Conservation (phyloP, 306 rosid species). For the Vigna reflexopilosa region DNA sequence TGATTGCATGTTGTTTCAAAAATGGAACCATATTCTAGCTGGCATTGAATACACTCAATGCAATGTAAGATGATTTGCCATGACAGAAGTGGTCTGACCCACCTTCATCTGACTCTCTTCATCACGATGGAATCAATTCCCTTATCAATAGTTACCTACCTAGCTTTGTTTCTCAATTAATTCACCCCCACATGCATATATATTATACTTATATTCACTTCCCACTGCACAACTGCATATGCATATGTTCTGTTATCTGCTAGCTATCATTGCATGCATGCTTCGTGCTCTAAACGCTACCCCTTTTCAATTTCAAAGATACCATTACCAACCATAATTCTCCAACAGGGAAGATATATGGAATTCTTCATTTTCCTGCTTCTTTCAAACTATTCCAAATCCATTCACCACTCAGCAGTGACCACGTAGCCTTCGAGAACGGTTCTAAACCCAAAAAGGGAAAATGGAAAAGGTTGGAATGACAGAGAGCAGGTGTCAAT, state of each 20-base stretch:
- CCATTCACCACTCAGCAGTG: constrained; percentile 14
- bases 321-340: constrained; percentile 19
- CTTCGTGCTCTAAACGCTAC: constrained; percentile 45
- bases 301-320: constrained; percentile 39
- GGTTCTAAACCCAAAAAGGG: constrained; percentile 52
- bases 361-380: constrained; percentile 1
- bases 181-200: not conserved
- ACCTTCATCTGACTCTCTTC: constrained; percentile 3
- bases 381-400: not conserved
- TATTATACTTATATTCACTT: constrained; percentile 7
- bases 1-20: constrained; percentile 18
- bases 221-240: constrained; percentile 27
- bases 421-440: constrained; percentile 30
- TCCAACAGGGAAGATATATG: constrained; percentile 24
- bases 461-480: constrained; percentile 23
- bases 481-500: constrained; percentile 10
- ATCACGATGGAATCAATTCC: constrained; percentile 31
- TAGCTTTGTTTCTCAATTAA: not conserved
- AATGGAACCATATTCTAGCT: constrained; percentile 47
- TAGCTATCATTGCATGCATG: not conserved
- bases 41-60: not conserved
- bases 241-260: constrained; percentile 38
- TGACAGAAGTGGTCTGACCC: constrained; percentile 40
- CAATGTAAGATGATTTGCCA: constrained; percentile 19
- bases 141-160: not conserved